phyloP scores from a whole-genome alignment of 345 rosid species.

The Iberis pinnata region DNA sequence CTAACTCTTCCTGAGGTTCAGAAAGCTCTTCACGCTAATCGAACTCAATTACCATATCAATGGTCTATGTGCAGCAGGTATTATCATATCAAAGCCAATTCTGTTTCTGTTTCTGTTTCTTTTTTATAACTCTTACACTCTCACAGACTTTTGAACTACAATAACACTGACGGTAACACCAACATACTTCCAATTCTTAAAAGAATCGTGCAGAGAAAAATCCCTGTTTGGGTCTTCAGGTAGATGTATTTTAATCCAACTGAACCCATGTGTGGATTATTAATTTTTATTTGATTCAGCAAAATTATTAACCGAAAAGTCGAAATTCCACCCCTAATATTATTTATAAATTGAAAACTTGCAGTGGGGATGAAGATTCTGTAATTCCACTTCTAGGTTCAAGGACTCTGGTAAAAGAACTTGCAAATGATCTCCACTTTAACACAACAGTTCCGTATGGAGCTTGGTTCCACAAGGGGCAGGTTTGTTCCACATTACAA shows the following conservation, averaged over 20 bases:
- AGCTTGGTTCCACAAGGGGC: slow-evolving; percentile 89
- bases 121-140: no score
- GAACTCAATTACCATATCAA: slow-evolving; percentile 48
- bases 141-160: slow-evolving; percentile 50
- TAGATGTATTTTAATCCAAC: no score
- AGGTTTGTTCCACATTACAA: slow-evolving; percentile 38
- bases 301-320: no score
- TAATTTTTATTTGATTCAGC: no score
- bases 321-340: no score
- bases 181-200: slow-evolving; percentile 77
- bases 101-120: not conserved
- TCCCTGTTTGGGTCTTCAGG: slow-evolving; percentile 88
- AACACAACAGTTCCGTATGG: slow-evolving; percentile 59
- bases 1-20: slow-evolving; percentile 86
- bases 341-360: not conserved
- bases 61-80: slow-evolving; percentile 90
- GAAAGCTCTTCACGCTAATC: slow-evolving; percentile 82
- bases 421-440: slow-evolving; percentile 62
- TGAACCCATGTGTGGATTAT: no score
- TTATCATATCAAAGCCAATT: not conserved
- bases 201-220: slow-evolving; percentile 44
- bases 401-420: slow-evolving; percentile 63
- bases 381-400: slow-evolving; percentile 78
- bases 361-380: slow-evolving; percentile 86
- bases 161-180: slow-evolving; percentile 43